Percentiles rank a stretch among this genome's conserved stretches.
Evolutionary conservation across 768 basidiomycete genomes (phyloP).

Genomic region (Trametes meyenii): DNA sequence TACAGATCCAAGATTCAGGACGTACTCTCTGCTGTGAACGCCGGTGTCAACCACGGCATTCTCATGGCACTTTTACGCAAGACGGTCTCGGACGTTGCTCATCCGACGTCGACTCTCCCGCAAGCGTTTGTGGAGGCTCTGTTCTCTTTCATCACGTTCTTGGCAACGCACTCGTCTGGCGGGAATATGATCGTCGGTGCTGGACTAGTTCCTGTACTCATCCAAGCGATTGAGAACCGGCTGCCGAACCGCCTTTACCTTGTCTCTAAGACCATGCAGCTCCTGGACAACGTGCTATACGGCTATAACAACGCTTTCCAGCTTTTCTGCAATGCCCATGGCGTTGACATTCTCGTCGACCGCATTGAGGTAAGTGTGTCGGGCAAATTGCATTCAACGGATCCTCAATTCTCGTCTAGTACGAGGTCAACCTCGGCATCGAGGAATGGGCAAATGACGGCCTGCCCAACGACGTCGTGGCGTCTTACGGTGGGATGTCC

Average conservation of each 20-base stretch:
- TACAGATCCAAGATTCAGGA: slow-evolving; percentile 85
- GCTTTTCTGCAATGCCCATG: slow-evolving; percentile 81
- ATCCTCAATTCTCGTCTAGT: slow-evolving; percentile 21
- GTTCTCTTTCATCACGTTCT: slow-evolving; percentile 82
- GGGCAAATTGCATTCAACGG: slow-evolving; percentile 22
- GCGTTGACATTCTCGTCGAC: slow-evolving; percentile 82
- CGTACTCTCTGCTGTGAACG: slow-evolving; percentile 88
- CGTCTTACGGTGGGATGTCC: slow-evolving; percentile 50
- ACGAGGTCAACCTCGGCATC: slow-evolving; percentile 42
- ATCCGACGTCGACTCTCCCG: slow-evolving; percentile 64
- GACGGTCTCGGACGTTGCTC: slow-evolving; percentile 73
- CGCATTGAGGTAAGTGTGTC: slow-evolving; percentile 73
- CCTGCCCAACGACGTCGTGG: slow-evolving; percentile 48
- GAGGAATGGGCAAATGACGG: slow-evolving; percentile 52
- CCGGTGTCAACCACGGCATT: slow-evolving; percentile 94
- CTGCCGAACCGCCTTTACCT: slow-evolving; percentile 68
- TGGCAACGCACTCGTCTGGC: slow-evolving; percentile 82
- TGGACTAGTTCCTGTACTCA: slow-evolving; percentile 84
- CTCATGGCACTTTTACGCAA: slow-evolving; percentile 87
- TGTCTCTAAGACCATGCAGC: slow-evolving; percentile 87
- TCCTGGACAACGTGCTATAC: slow-evolving; percentile 92
- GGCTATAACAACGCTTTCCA: slow-evolving; percentile 86
- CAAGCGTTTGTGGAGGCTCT: slow-evolving; percentile 84
- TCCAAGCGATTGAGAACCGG: slow-evolving; percentile 85
- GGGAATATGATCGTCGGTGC: slow-evolving; percentile 95